Base-by-base conservation (phyloP, 768 basidiomycete genomes). In the Rhizopogon sp. region DNA sequence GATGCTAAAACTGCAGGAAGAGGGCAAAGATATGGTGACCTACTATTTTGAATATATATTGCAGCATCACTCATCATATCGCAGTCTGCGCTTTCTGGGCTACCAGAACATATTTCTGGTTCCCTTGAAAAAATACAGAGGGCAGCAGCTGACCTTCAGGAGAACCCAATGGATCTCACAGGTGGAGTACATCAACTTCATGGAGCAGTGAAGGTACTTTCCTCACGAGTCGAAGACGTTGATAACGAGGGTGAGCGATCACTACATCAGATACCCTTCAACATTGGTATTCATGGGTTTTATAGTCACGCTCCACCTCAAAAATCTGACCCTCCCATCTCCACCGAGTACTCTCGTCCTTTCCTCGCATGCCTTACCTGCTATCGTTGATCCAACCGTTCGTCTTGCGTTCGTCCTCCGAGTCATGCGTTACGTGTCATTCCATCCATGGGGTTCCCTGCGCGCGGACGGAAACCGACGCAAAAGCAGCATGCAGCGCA, bases 381-480 rank as follows among this genome's bases (percentile, higher is more conserved):
- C 63, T 0, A 68, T 80, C 45, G 56, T 63, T 1, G 70, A 78
- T 40, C 66, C 67, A 0, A 55, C 60, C 3, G 52, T 80, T 16
- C 74, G 70, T 50, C 65, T 62, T 43, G 75, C 77, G 2, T 62
- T 84, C 43, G 64, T 84, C 57, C 67, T 79, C 42, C 79, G 83
- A 33, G 72, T 85, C 29, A 71, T 90, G 50, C 88, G 89, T 13
- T 87, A 83, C 61, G 71, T 84, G 41, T 92, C 90, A 0, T 84
- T 82, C 43, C 73, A 79, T 39, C 85, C 88, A 2, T 93, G 91
- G 91, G 91, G 91, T 5, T 82, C 82, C 45, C 62, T 78, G 16
- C 78, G 74, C 7, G 80, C 90, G 2, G 84, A 90, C 59, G 81
- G 76, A 2, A 69, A 78, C 56, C 78, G 90, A 35, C 76, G 81